Evolutionary conservation across 2,329 filamentous ascomycete genomes (phyloP), one percentile per base, ranked within the genome.

Genomic region (Endothia cerciana): DNA sequence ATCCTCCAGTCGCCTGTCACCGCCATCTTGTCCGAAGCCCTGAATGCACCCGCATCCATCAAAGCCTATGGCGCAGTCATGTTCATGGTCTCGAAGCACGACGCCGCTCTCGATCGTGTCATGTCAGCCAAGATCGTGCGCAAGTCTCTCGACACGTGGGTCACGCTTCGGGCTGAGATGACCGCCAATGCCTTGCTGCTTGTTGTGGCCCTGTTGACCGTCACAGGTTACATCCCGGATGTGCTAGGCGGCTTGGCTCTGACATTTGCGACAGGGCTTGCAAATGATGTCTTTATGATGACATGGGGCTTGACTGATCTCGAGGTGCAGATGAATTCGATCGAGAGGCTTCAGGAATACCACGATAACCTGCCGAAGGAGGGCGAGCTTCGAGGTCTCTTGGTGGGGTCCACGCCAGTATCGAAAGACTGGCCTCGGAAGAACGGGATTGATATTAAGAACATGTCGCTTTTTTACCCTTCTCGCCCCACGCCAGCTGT

Each of bases 131-230:
- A 62, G 49, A 6, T 55, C 19, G 47, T 62, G 45, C 60, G 43
- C 45, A 62, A 53, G 36, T 62, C 60, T 15, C 60, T 62, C 11
- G 60, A 62, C 36, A 62, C 60, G n/a, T 62, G 60, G 60, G n/a
- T 62, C 60, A 62, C 45, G 4, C 33, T 62, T 25, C 60, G 60
- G 6, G 60, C 60, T 5, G 60, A 62, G 33, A 13, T 55, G 45
- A 47, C 47, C 28, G 60, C 60, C 22, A 30, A 33, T 15, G 28
- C 25, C 19, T n/a, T 62, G 47, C 60, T 62, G 8, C 33, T 62
- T 8, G 60, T 53, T 2, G 60, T 62, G 47, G 60, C 22, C 17
- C 22, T 55, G n/a, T 36, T 62, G 47, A 53, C 47, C 13, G 60
- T 22, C 25, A 41, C 7, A 10, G 60, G 60, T 4, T n/a, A 53